These are phyloP conservation scores for Saccharomycopsis sp. DNA, from an alignment of 805 yeast genomes.

Conservation along the genomic window DNA sequence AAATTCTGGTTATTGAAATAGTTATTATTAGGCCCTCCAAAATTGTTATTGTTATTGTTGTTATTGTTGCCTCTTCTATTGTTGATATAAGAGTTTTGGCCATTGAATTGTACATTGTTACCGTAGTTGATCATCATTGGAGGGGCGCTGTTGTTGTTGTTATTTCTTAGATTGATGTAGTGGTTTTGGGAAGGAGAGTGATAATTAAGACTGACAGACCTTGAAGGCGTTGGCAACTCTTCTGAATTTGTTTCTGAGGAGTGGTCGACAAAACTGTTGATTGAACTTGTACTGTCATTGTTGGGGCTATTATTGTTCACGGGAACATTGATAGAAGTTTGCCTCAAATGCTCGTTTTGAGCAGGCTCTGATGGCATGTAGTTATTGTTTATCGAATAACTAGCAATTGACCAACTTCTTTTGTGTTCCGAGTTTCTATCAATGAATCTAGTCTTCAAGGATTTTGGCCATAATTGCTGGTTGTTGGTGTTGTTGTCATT, in stretches of 20 bases:
- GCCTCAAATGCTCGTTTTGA: too few species aligned
- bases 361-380: too few species aligned
- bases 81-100: too few species aligned
- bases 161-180: not conserved
- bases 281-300: too few species aligned
- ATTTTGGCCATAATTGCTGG: conserved; percentile 15
- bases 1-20: not conserved
- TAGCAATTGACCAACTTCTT: conserved; percentile 20
- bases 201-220: conserved; percentile 2
- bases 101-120: too few species aligned
- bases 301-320: too few species aligned
- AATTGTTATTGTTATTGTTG: conserved; percentile 6
- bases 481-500: conserved; percentile 1
- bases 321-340: too few species aligned
- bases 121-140: not conserved
- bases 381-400: too few species aligned
- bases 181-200: not conserved
- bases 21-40: not conserved
- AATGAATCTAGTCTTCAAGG: conserved; percentile 10
- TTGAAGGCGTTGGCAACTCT: too few species aligned
- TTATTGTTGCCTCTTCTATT: not conserved
- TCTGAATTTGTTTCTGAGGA: too few species aligned
- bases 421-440: conserved; percentile 16
- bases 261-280: too few species aligned
- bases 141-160: conserved; percentile 1